These are phyloP conservation scores for Kodamaea anthophila DNA, from an alignment of 1,139 yeast genomes.

Conservation along the genomic window DNA sequence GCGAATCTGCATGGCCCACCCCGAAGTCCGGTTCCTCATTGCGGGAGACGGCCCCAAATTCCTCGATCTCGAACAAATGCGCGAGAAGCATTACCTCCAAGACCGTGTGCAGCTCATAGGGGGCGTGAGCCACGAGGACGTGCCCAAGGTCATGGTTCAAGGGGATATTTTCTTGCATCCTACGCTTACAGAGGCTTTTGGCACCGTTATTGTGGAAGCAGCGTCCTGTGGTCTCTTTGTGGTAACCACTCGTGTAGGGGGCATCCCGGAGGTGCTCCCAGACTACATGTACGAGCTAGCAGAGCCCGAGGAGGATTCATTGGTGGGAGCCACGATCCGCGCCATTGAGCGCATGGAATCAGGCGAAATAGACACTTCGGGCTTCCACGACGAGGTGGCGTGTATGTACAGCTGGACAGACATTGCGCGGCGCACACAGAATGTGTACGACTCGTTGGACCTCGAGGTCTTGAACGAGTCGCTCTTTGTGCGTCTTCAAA, in stretches of 20 bases:
- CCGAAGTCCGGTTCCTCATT: constrained; percentile 68
- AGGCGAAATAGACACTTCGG: constrained; percentile 60
- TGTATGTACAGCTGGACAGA: constrained; percentile 91
- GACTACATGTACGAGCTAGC: constrained; percentile 91
- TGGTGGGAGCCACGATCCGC: constrained; percentile 59
- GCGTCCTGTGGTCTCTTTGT: constrained; percentile 93
- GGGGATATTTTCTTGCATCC: constrained; percentile 96
- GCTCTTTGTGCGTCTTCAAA: constrained; percentile 43
- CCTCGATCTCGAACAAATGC: constrained; percentile 89
- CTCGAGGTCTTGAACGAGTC: constrained; percentile 40
- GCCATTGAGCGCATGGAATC: constrained; percentile 58
- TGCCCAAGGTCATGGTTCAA: constrained; percentile 83
- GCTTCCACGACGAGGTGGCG: constrained; percentile 72
- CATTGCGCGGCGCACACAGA: constrained; percentile 80
- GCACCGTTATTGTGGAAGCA: constrained; percentile 95
- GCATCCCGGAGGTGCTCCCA: constrained; percentile 95
- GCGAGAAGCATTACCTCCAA: constrained; percentile 80
- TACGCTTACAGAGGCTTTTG: constrained; percentile 94
- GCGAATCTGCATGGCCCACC: constrained; percentile 58
- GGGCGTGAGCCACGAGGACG: constrained; percentile 86
- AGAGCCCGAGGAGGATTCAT: constrained; percentile 71
- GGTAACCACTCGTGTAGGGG: constrained; percentile 95
- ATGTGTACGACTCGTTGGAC: constrained; percentile 62
- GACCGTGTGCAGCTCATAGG: constrained; percentile 85
- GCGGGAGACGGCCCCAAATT: constrained; percentile 98